Evolutionary conservation across 257 asterid species (phyloP), one percentile per base, ranked within the genome.

Genomic region (Apocynum venetum): DNA sequence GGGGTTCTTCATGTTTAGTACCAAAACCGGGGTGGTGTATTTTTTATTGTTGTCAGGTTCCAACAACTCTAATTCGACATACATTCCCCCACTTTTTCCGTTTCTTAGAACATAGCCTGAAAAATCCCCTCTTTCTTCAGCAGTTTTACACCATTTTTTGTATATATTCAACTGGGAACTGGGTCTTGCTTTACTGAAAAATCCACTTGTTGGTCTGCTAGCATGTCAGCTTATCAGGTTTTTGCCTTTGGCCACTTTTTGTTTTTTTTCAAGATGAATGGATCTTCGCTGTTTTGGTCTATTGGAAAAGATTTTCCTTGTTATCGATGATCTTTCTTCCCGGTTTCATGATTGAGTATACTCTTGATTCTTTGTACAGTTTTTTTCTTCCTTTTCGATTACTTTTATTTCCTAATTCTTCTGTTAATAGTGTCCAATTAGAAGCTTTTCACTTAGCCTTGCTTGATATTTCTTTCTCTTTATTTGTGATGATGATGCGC

Each of bases 181-280:
- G 2, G 36, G 25, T 67, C 38, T 6, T 76, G 40, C 67, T 66
- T 3, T 76, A 3, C 41, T 35, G 43, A 38, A 38, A 53, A 63
- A 9, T 15, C 52, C 17, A 19, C 56, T 6, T 3, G 6, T 8
- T 31, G 25, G n/a, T 51, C 56, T 51, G 79, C 66, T 77, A 40
- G 31, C 64, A 76, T 74, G 83, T 53, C 74, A 43, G 71, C 71
- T 74, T 57, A 66, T 74, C 79, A 80, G 83, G 83, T 75, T 47
- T 75, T 47, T 59, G 35, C 44, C 12, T 38, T 35, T 36, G 2
- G 4, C 17, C 64, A 11, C 15, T 4, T 51, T 40, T 74, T 15
- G 47, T 36, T 46, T 51, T 49, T 74, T 7, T 56, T 56, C 76
- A 56, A 44, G 63, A 15, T 53, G 20, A 46, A 52, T 53, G 51